Conservation (phyloP, 108 stramenopile species). For the Cyclostephanos tholiformis region DNA sequence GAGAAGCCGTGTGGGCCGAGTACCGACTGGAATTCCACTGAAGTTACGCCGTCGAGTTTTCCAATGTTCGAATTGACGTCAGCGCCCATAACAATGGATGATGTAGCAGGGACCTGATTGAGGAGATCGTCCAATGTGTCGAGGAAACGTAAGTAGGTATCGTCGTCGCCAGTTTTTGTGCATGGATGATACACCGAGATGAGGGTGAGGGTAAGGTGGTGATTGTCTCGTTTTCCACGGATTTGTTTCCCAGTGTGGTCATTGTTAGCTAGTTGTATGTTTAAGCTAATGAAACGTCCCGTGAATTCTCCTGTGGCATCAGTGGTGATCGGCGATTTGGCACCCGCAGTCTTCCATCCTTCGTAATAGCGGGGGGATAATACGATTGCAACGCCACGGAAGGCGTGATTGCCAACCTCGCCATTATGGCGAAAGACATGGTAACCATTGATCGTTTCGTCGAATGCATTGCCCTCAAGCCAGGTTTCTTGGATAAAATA, state of each 20-base stretch:
- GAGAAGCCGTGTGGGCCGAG: background rate
- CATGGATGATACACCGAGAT: conserved; percentile 1
- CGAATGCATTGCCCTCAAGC: background rate
- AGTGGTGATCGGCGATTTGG: background rate
- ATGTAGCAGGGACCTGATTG: background rate
- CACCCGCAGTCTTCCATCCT: background rate
- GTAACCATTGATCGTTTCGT: background rate
- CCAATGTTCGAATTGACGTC: conserved; percentile 8
- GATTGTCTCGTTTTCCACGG: background rate
- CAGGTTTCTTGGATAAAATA: background rate
- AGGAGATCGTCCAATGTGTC: background rate
- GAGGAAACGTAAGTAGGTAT: background rate
- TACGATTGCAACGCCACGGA: conserved; percentile 13
- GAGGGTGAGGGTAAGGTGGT: background rate
- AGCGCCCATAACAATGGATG: background rate
- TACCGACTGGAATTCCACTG: background rate
- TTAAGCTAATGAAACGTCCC: background rate
- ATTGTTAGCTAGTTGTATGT: background rate
- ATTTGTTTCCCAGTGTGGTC: background rate
- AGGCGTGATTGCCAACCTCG: background rate
- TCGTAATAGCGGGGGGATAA: conserved; percentile 2
- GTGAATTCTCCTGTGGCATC: background rate
- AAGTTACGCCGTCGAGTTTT: background rate
- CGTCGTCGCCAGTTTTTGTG: background rate
- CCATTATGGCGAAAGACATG: conserved; percentile 1